Evolutionary conservation across 257 asterid species (phyloP).

Genomic region (Primulina tabacum): DNA sequence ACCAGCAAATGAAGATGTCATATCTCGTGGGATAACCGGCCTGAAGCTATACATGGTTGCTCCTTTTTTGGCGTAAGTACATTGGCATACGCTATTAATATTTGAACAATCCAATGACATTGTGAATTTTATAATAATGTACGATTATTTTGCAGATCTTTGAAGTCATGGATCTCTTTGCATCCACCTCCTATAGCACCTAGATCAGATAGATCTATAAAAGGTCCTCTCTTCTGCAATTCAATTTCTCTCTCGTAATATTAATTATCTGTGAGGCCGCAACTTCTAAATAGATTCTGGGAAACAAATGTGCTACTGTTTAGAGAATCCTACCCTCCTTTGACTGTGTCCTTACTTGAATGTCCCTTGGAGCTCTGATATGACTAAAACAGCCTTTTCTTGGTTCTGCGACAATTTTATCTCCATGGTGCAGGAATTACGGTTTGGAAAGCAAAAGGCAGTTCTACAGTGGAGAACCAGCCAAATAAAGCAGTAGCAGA

Average conservation of each 20-base stretch:
- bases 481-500: conserved; percentile 43
- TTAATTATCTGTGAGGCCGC: not conserved
- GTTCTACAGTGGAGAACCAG: conserved; percentile 52
- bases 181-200: conserved; percentile 62
- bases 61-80: conserved; percentile 70
- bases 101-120: conserved; percentile 2
- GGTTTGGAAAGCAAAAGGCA: conserved; percentile 66
- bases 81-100: conserved; percentile 9
- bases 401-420: conserved; percentile 13
- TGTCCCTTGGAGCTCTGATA: not conserved
- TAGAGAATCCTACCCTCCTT: not conserved
- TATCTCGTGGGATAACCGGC: conserved; percentile 73
- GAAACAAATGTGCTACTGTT: not conserved
- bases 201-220: conserved; percentile 54
- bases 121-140: conserved; percentile 1
- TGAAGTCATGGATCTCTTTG: conserved; percentile 66
- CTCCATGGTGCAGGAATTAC: conserved; percentile 46
- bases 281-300: not conserved
- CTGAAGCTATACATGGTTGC: conserved; percentile 92
- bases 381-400: not conserved
- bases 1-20: conserved; percentile 63
- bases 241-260: not conserved
- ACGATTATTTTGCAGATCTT: conserved; percentile 48
- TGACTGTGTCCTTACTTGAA: not conserved
- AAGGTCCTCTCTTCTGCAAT: conserved; percentile 43